Evolutionary conservation across 805 yeast species (phyloP).

Genomic region (Sugiyamaella qingdaonensis): DNA sequence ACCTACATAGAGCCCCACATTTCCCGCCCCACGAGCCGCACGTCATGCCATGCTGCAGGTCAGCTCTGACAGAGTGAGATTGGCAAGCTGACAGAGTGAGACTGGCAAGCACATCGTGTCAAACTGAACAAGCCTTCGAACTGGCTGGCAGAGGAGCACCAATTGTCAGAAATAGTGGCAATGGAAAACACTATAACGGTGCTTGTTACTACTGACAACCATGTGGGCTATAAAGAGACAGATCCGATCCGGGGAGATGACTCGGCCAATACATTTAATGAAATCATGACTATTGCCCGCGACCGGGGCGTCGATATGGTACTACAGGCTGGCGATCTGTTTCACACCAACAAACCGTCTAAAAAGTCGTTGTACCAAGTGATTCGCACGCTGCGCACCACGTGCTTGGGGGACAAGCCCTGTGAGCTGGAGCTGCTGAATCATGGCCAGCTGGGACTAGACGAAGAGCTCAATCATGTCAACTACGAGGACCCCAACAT

Average conservation of each 20-base stretch:
- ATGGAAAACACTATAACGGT: conserved; percentile 60
- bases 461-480: conserved; percentile 55
- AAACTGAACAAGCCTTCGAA: background rate
- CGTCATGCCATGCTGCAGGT: no score
- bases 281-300: conserved; percentile 68
- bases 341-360: conserved; percentile 85
- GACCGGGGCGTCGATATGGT: conserved; percentile 76
- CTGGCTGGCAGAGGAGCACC: no score
- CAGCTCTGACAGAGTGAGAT: no score
- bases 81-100: no score
- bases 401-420: conserved; percentile 83
- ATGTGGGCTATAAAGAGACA: conserved; percentile 86
- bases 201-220: conserved; percentile 89
- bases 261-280: conserved; percentile 82
- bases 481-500: conserved; percentile 89
- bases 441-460: conserved; percentile 64
- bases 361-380: conserved; percentile 84
- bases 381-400: conserved; percentile 59
- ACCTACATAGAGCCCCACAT: background rate
- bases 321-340: conserved; percentile 87
- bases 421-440: conserved; percentile 78
- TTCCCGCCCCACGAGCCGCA: no score
- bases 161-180: no score
- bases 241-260: conserved; percentile 91
- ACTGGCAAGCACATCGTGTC: background rate